Percentiles rank a stretch among this genome's conserved stretches.
phyloP scores from a whole-genome alignment of 139 green algal genomes.

The Chlorella sorokiniana region DNA sequence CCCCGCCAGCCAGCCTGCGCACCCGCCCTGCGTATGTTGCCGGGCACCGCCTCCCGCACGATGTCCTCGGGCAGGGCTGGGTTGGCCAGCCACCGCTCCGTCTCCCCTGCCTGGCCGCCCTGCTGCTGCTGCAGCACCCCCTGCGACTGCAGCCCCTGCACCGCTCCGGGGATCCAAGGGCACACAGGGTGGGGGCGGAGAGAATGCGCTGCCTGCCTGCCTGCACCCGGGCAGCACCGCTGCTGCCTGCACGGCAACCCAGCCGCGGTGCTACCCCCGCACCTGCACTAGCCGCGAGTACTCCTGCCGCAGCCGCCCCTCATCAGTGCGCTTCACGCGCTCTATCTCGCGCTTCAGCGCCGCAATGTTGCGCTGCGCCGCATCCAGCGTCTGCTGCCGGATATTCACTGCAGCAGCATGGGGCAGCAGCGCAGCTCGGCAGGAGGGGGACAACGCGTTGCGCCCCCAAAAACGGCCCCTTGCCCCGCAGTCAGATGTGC shows the following conservation, averaged over 20 bases:
- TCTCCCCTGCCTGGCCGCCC: neutral
- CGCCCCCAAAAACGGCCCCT: neutral
- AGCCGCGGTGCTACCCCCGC: neutral
- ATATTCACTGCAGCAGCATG: slow-evolving; percentile 67
- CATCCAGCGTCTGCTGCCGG: slow-evolving; percentile 86
- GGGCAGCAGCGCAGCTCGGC: neutral
- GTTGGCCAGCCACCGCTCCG: slow-evolving; percentile 79
- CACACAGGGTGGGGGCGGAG: neutral
- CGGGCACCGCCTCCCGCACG: slow-evolving; percentile 82
- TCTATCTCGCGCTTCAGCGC: slow-evolving; percentile 69
- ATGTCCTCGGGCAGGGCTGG: slow-evolving; percentile 90
- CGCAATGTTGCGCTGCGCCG: slow-evolving; percentile 81
- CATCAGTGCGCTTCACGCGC: slow-evolving; percentile 70
- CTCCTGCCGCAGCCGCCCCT: slow-evolving; percentile 76
- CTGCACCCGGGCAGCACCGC: neutral
- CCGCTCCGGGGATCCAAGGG: too few species aligned
- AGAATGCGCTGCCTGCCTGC: neutral
- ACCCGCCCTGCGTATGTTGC: slow-evolving; percentile 90
- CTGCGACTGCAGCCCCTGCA: slow-evolving; percentile 25
- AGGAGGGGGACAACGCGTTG: neutral
- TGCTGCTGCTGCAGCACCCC: neutral
- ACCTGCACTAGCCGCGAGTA: slow-evolving; percentile 83
- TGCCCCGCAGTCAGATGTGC: too few species aligned
- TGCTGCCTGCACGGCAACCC: neutral
- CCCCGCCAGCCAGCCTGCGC: neutral